Evolutionary conservation across 2,329 filamentous ascomycete species (phyloP).

Genomic region (Epichloe amarillans): DNA sequence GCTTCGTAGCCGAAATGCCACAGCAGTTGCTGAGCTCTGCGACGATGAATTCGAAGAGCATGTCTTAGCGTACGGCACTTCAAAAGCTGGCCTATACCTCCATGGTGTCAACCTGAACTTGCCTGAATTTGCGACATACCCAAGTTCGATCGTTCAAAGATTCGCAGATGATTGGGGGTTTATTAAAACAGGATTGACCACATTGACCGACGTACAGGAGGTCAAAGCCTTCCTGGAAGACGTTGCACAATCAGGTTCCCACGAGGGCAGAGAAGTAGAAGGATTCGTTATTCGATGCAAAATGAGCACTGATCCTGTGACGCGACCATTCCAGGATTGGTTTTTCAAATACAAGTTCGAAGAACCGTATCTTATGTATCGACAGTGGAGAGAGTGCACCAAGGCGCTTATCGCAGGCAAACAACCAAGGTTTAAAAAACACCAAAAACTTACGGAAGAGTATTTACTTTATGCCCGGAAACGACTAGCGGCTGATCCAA

Average conservation of each 20-base stretch:
- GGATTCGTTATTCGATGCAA: conserved; percentile 93
- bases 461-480: conserved; percentile 73
- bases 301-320: conserved; percentile 38
- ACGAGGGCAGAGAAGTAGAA: conserved; percentile 85
- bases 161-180: conserved; percentile 94
- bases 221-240: conserved; percentile 73
- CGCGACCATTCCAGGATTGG: conserved; percentile 66
- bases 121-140: conserved; percentile 81
- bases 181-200: conserved; percentile 69
- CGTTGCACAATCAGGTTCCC: conserved; percentile 77
- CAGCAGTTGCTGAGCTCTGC: conserved; percentile 88
- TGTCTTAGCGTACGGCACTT: conserved; percentile 74
- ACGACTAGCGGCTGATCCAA: conserved; percentile 54
- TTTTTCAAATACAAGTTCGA: conserved; percentile 99
- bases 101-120: conserved; percentile 94
- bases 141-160: conserved; percentile 66
- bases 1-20: conserved; percentile 71
- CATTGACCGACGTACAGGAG: conserved; percentile 58
- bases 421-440: conserved; percentile 69
- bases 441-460: conserved; percentile 77
- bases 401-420: conserved; percentile 72
- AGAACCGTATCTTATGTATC: conserved; percentile 96
- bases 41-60: conserved; percentile 96
- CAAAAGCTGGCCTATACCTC: conserved; percentile 79
- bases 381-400: conserved; percentile 96